Evolutionary conservation across 1,284 basidiomycete species (phyloP).

Genomic region (Cutaneotrichosporon sp.): DNA sequence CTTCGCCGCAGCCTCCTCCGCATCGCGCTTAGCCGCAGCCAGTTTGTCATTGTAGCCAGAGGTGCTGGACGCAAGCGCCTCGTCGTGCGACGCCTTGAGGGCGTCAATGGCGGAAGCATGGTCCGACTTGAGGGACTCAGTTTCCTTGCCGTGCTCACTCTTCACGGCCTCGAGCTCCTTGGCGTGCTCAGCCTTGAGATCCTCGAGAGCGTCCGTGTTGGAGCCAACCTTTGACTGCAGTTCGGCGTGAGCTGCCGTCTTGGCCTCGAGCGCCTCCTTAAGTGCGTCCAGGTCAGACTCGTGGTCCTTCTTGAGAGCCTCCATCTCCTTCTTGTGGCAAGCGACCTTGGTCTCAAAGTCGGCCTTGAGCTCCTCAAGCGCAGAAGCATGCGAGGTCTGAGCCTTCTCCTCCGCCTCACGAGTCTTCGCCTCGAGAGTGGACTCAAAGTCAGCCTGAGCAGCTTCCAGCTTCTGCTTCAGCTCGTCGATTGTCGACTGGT

Average conservation of each 20-base stretch:
- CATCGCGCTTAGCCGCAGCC: constrained; percentile 9
- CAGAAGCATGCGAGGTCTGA: background rate
- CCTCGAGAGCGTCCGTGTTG: constrained; percentile 7
- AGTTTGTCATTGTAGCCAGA: constrained; percentile 10
- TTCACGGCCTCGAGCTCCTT: constrained; percentile 1
- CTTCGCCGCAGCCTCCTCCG: constrained; percentile 15
- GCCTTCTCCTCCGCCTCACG: constrained; percentile 3
- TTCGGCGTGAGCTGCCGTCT: constrained; percentile 4
- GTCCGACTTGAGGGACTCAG: constrained; percentile 20
- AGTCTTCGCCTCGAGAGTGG: constrained; percentile 1
- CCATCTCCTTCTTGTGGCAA: background rate
- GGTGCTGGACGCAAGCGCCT: too few species aligned
- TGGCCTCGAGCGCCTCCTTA: constrained; percentile 16
- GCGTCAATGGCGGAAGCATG: constrained; percentile 17
- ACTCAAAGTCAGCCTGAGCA: constrained; percentile 6
- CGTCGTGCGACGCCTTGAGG: constrained; percentile 4
- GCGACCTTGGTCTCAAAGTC: constrained; percentile 3
- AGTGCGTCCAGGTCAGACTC: constrained; percentile 5
- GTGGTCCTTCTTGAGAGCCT: constrained; percentile 5
- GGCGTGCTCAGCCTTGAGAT: constrained; percentile 5
- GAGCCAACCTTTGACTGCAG: constrained; percentile 23
- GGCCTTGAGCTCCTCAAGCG: constrained; percentile 18
- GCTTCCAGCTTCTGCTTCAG: constrained; percentile 13
- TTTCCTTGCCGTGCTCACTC: constrained; percentile 17
- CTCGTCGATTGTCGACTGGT: constrained; percentile 9